phyloP scores from a whole-genome alignment of 2,329 filamentous ascomycete species.

The Corniculantispora saksenae region DNA sequence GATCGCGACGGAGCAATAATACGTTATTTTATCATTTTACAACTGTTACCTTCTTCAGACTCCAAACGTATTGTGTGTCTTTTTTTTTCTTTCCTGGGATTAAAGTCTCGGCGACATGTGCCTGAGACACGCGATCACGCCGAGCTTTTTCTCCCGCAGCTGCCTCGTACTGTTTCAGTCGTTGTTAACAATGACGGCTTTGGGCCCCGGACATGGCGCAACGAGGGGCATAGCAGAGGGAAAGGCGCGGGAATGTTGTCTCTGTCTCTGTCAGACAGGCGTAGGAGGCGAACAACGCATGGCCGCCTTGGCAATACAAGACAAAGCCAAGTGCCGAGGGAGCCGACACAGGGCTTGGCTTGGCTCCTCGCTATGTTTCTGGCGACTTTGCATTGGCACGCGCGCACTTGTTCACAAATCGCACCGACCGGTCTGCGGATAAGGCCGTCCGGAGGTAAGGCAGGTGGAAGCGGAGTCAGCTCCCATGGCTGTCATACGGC shows the following conservation, averaged over 20 bases:
- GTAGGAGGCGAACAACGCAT: background rate
- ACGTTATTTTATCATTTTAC: too few relatives aligned
- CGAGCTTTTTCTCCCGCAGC: background rate
- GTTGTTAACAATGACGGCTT: background rate
- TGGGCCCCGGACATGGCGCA: background rate
- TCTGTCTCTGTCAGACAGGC: background rate
- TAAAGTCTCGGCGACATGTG: background rate
- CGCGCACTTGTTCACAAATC: too few relatives aligned
- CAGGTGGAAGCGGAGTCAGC: background rate
- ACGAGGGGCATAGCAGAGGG: background rate
- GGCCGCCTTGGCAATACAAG: background rate
- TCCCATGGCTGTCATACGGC: background rate
- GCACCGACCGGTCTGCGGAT: background rate
- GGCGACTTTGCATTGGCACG: background rate
- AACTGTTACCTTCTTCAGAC: too few relatives aligned
- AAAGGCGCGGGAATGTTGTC: too few relatives aligned
- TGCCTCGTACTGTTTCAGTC: background rate
- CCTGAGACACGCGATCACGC: background rate
- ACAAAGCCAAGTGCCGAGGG: constrained; percentile 1
- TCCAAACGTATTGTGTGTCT: too few relatives aligned
- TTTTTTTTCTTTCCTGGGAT: background rate
- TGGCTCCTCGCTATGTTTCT: background rate
- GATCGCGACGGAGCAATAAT: background rate
- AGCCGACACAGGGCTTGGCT: background rate
- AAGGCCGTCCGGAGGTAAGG: background rate